Evolutionary conservation across 371 early-diverging fungal species (phyloP).

Genomic region (Lichtheimia ramosa): DNA sequence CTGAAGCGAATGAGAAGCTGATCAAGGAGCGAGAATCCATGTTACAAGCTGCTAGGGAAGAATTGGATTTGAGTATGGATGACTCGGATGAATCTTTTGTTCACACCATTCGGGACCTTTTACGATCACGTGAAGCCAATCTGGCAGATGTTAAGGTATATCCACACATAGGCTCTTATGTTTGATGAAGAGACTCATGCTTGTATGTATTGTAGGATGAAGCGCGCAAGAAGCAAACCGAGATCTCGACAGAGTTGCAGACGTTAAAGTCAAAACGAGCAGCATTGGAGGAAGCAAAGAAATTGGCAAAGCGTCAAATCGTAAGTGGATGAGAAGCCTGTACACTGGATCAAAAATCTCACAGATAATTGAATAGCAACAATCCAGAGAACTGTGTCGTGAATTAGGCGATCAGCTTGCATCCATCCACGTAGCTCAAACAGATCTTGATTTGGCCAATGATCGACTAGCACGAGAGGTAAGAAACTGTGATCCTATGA

Average conservation of each 20-base stretch:
- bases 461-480: constrained; percentile 14
- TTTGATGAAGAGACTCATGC: neutral
- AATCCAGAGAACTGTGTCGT: constrained; percentile 8
- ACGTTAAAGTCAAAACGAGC: constrained; percentile 17
- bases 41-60: constrained; percentile 12
- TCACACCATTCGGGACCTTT: constrained; percentile 3
- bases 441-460: constrained; percentile 15
- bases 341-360: neutral
- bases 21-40: constrained; percentile 24
- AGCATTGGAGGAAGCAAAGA: constrained; percentile 19
- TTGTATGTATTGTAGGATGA: constrained; percentile 8
- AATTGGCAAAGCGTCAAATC: constrained; percentile 15
- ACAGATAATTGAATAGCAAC: constrained; percentile 6
- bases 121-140: constrained; percentile 11
- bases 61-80: neutral
- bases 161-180: neutral
- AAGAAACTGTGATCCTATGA: neutral
- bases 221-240: constrained; percentile 12
- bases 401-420: constrained; percentile 20
- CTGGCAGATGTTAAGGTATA: constrained; percentile 11
- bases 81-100: constrained; percentile 3
- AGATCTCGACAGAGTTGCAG: constrained; percentile 16
- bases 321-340: neutral
- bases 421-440: constrained; percentile 4
- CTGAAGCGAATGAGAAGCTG: constrained; percentile 24